phyloP scores from a whole-genome alignment of 2,329 filamentous ascomycete genomes.

The Shiraia sp. region DNA sequence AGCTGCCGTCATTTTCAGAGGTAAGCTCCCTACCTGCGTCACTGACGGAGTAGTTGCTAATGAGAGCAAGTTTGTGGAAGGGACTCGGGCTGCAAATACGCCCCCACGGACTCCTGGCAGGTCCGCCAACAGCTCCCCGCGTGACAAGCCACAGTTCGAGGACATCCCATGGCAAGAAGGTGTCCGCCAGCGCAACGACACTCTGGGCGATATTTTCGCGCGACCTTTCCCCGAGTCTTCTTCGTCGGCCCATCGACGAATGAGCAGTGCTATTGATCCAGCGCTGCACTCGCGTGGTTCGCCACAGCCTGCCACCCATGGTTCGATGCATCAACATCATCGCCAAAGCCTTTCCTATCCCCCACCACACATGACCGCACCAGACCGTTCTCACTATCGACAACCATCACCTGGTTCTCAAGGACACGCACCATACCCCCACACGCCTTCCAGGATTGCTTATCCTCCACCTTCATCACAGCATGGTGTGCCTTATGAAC shows the following conservation, averaged over 20 bases:
- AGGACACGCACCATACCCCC: too few relatives aligned
- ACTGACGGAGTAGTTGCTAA: too few relatives aligned
- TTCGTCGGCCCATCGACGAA: conserved; percentile 18
- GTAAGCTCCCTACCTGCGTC: conserved; percentile 14
- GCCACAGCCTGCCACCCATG: conserved; percentile 6
- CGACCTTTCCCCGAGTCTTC: conserved; percentile 19
- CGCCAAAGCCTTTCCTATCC: conserved; percentile 34
- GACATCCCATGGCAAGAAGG: conserved; percentile 31
- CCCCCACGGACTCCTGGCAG: conserved; percentile 39
- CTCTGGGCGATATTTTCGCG: conserved; percentile 25
- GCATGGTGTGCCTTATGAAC: too few relatives aligned
- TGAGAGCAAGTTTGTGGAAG: conserved; percentile 28
- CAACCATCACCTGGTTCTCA: conserved; percentile 32
- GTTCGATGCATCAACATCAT: conserved; percentile 24
- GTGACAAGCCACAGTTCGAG: conserved; percentile 30
- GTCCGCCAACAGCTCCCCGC: conserved; percentile 34
- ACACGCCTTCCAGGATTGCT: too few relatives aligned
- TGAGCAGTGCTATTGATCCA: conserved; percentile 28
- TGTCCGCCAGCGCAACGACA: conserved; percentile 35
- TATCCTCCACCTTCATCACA: too few relatives aligned
- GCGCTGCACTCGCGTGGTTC: conserved; percentile 20
- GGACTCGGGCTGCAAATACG: conserved; percentile 32
- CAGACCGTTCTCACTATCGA: conserved; percentile 19
- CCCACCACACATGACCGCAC: conserved; percentile 14
- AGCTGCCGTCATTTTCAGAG: conserved; percentile 38